These are phyloP conservation scores for Gremmenia infestans DNA, from an alignment of 2,329 filamentous ascomycete species.

Conservation along the genomic window DNA sequence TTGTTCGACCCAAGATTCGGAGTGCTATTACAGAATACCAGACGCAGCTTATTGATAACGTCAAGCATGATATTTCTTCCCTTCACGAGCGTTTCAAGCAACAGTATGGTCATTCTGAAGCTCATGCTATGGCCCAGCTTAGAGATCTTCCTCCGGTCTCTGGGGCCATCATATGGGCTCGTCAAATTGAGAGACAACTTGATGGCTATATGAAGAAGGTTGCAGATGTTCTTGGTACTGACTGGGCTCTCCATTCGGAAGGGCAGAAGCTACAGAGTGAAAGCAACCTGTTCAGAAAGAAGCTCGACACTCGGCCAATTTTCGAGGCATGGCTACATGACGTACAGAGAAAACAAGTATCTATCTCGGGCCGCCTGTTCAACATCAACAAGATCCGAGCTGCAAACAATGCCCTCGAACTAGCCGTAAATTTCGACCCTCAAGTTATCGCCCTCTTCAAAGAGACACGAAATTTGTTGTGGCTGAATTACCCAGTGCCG, in stretches of 20 bases:
- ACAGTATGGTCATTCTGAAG: slow-evolving; percentile 96
- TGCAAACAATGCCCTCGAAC: slow-evolving; percentile 82
- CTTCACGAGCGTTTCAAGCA: slow-evolving; percentile 98
- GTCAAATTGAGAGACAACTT: slow-evolving; percentile 93
- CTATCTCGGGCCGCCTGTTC: slow-evolving; percentile 88
- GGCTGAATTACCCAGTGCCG: slow-evolving; percentile 91
- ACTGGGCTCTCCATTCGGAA: slow-evolving; percentile 92
- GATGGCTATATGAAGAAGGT: slow-evolving; percentile 98
- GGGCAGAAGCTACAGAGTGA: slow-evolving; percentile 91
- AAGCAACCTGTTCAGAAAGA: slow-evolving; percentile 90
- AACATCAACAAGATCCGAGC: slow-evolving; percentile 82
- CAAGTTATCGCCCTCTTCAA: slow-evolving; percentile 98
- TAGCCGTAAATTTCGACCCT: slow-evolving; percentile 92
- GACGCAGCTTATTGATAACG: slow-evolving; percentile 94
- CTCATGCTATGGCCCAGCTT: slow-evolving; percentile 95
- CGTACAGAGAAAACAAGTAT: slow-evolving; percentile 81
- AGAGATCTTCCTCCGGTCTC: slow-evolving; percentile 94
- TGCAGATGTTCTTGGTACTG: slow-evolving; percentile 91
- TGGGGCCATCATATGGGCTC: slow-evolving; percentile 94
- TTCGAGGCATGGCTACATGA: slow-evolving; percentile 95
- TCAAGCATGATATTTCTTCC: slow-evolving; percentile 90
- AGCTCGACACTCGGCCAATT: slow-evolving; percentile 88
- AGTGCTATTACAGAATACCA: slow-evolving; percentile 98
- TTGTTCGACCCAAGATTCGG: slow-evolving; percentile 97
- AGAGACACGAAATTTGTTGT: slow-evolving; percentile 91